Evolutionary conservation across 108 stramenopile species (phyloP).

Genomic region (Epithemia pelagica): DNA sequence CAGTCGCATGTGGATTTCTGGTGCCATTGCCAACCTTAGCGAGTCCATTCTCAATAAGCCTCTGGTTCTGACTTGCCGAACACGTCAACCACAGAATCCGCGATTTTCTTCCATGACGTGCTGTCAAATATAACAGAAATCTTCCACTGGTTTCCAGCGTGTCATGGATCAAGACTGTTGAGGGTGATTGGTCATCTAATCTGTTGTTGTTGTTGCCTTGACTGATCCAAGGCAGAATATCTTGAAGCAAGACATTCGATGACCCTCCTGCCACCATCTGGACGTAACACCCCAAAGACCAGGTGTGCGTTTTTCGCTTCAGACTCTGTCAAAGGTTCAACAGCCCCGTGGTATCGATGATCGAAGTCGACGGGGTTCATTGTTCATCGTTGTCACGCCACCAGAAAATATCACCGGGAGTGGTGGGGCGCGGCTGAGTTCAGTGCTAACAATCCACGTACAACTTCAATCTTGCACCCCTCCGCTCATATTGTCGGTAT

Average conservation of each 20-base stretch:
- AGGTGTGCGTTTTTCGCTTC: too few species aligned
- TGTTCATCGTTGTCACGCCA: too few species aligned
- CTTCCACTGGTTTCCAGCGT: slow-evolving; percentile 42
- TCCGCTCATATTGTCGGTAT: too few species aligned
- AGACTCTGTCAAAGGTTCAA: too few species aligned
- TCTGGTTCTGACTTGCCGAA: slow-evolving; percentile 13
- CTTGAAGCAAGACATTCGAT: neutral
- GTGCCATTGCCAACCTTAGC: neutral
- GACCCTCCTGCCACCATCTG: neutral
- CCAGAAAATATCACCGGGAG: too few species aligned
- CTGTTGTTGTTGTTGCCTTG: neutral
- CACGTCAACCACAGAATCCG: slow-evolving; percentile 34
- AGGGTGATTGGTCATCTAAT: neutral
- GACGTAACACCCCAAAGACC: too few species aligned
- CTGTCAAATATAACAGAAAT: slow-evolving; percentile 30
- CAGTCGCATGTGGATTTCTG: neutral
- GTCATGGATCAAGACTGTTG: slow-evolving; percentile 33
- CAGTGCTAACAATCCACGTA: too few species aligned
- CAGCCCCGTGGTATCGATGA: too few species aligned
- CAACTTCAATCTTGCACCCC: too few species aligned
- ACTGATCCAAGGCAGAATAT: neutral
- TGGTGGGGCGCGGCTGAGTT: too few species aligned
- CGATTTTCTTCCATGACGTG: slow-evolving; percentile 9
- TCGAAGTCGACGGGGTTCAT: too few species aligned
- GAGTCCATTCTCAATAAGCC: slow-evolving; percentile 4